Evolutionary conservation across 331 rosid species (phyloP), one percentile per base, ranked within the genome.

Genomic region (Arachis monticola): DNA sequence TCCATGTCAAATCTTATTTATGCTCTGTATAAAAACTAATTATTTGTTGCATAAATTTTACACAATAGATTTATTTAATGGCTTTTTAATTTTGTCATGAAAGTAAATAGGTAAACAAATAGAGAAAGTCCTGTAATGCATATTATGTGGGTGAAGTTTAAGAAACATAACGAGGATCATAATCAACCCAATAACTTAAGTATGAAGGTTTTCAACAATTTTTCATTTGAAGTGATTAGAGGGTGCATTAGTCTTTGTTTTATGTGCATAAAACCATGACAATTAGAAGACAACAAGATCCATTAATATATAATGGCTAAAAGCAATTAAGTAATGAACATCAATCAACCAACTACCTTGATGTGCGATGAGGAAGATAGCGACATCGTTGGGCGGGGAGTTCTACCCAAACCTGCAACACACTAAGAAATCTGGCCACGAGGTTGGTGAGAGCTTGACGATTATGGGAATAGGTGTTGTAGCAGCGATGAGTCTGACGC

Each of bases 71-170:
- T 22, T 22, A 22, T 22, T 44, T 44, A 44, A 51, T 51, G 56
- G 2, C 14, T 51, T 2, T 6, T 11, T 51, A 11, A 51, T 10
- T 51, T 51, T 51, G 10, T 9, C 40, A 9, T 51, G 12, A 12
- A 51, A 51, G 4, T 48, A 48, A 10, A 2, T 2, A 44, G 6
- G 0, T 2, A 48, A 48, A 48, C 9, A 48, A 48, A 48, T 2
- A 22, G 27, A 47, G 2, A 2, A 9, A 2, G 10, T 65, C 64
- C 61, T 73, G 60, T 58, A 45, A 32, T 11, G 68, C 50, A 56
- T 69, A 38, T 69, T 69, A 50, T 55, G 74, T 46, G 73, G 75
- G 81, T 65, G 14, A 75, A 64, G 22, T 42, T 70, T 42, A 76
- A 70, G 77, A 42, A 52, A 45, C 38, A 12, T 6, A 32, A 45